Evolutionary conservation across 345 rosid species (phyloP).

Genomic region (Orychophragmus violaceus): DNA sequence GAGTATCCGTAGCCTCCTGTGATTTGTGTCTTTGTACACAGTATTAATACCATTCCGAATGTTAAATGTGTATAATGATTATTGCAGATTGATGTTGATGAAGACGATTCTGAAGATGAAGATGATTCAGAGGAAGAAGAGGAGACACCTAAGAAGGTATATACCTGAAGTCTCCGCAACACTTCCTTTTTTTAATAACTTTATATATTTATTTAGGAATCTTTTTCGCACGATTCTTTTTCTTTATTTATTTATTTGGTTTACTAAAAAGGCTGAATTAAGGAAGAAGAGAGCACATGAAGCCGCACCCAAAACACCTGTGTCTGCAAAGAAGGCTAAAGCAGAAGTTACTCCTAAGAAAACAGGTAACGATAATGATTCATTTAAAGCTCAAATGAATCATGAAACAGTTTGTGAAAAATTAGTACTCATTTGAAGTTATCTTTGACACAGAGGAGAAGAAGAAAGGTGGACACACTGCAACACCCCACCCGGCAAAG

Average conservation of each 20-base stretch:
- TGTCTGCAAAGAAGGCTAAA: constrained; percentile 56
- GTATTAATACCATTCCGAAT: neutral
- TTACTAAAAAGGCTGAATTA: constrained; percentile 1
- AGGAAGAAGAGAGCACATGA: constrained; percentile 59
- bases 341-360: constrained; percentile 43
- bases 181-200: neutral
- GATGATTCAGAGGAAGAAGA: constrained; percentile 40
- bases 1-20: constrained; percentile 6
- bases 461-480: constrained; percentile 57
- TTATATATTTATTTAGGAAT: neutral
- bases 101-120: constrained; percentile 17
- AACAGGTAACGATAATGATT: constrained; percentile 36
- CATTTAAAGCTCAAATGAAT: neutral
- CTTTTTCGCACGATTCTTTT: neutral
- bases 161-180: neutral
- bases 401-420: neutral
- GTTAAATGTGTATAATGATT: neutral
- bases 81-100: constrained; percentile 22
- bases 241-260: neutral
- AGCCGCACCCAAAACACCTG: constrained; percentile 51
- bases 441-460: constrained; percentile 51
- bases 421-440: neutral
- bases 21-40: neutral
- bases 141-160: constrained; percentile 55
- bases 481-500: constrained; percentile 79